Percentiles rank a stretch among this genome's conserved stretches.
Evolutionary conservation across 75 land plant species (phyloP).

Genomic region (Larix kaempferi): DNA sequence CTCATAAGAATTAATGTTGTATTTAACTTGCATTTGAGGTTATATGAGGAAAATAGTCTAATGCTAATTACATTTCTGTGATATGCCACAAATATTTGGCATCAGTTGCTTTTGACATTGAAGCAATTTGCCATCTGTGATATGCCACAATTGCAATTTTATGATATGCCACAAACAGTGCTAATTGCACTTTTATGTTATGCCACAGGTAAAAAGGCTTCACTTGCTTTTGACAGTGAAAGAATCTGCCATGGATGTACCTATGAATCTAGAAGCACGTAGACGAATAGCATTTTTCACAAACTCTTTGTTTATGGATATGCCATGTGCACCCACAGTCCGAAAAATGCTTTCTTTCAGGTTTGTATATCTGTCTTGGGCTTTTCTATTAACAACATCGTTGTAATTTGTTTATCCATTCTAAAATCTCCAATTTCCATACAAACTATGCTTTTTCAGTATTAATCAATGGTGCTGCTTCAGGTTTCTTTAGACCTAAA

Average conservation of each 20-base stretch:
- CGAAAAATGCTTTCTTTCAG: conserved; percentile 72
- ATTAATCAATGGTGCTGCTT: too few species aligned
- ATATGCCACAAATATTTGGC: conserved; percentile 35
- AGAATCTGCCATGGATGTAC: conserved; percentile 67
- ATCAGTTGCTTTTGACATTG: conserved; percentile 40
- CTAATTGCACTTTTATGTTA: neutral
- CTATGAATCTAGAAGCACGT: conserved; percentile 62
- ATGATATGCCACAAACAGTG: conserved; percentile 12
- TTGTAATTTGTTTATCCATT: neutral
- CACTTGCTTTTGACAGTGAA: conserved; percentile 47
- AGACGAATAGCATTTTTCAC: conserved; percentile 62
- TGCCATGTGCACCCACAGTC: conserved; percentile 60
- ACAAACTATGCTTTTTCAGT: neutral
- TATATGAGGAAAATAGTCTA: neutral
- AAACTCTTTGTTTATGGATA: conserved; percentile 64
- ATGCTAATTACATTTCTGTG: neutral
- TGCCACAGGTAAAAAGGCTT: conserved; percentile 49
- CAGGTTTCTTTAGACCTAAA: too few species aligned
- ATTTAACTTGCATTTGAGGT: neutral
- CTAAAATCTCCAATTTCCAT: neutral
- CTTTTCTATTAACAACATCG: neutral
- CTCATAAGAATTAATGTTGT: neutral
- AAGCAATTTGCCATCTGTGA: conserved; percentile 46
- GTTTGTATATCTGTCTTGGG: conserved; percentile 14
- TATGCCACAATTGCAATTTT: neutral